Percentiles rank a stretch among this genome's conserved stretches.
Evolutionary conservation across 2,329 filamentous ascomycete species (phyloP).

Genomic region (Trichoderma sp.): DNA sequence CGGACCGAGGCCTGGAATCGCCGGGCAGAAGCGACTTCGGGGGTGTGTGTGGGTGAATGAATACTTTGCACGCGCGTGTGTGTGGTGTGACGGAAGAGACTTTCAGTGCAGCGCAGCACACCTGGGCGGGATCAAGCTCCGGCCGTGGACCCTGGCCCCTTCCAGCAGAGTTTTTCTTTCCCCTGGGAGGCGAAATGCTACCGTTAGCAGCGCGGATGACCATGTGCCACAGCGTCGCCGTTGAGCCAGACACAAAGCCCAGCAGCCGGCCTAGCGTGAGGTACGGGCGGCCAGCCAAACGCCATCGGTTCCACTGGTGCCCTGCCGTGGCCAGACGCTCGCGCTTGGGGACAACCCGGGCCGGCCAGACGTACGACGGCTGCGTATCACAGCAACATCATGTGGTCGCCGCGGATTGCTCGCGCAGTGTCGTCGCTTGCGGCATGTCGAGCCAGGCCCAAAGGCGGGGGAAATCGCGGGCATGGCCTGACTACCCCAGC

Average conservation of each 20-base stretch:
- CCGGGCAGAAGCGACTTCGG: conserved; percentile 23
- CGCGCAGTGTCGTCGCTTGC: conserved; percentile 18
- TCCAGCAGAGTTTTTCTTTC: conserved; percentile 30
- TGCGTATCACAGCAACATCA: conserved; percentile 23
- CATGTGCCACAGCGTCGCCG: conserved; percentile 22
- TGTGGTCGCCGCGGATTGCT: conserved; percentile 19
- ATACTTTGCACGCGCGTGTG: not conserved
- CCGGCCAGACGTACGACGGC: conserved; percentile 20
- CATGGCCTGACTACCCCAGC: conserved; percentile 15
- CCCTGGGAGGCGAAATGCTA: conserved; percentile 29
- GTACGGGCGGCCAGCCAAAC: conserved; percentile 15
- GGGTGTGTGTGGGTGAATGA: not conserved
- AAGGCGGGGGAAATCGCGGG: conserved; percentile 2
- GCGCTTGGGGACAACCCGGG: not conserved
- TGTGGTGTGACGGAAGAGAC: conserved; percentile 27
- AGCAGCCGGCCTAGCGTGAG: conserved; percentile 24
- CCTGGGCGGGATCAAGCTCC: conserved; percentile 13
- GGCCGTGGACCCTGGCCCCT: conserved; percentile 23
- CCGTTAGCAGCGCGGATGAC: conserved; percentile 7
- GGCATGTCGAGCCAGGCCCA: not conserved
- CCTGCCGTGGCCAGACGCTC: not conserved
- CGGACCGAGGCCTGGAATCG: conserved; percentile 19
- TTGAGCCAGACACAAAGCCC: not conserved
- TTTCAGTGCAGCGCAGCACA: not conserved
- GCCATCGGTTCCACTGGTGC: conserved; percentile 14